phyloP scores from a whole-genome alignment of 306 rosid genomes.

The Gleditsia sinensis region DNA sequence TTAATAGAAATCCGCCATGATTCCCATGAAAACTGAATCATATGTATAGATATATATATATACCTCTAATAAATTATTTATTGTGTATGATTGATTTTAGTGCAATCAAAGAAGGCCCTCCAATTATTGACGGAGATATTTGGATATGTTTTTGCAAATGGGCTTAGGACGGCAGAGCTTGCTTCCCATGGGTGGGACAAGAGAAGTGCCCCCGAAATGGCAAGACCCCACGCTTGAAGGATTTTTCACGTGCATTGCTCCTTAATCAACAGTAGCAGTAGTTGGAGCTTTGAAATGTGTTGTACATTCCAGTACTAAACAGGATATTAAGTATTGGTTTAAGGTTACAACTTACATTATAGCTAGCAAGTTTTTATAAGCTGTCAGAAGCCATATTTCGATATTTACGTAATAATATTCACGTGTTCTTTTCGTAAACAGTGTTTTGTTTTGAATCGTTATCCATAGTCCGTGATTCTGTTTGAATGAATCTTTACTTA shows the following conservation, averaged over 20 bases:
- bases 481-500: not conserved
- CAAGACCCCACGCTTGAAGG: slow-evolving; percentile 1
- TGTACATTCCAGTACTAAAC: not conserved
- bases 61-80: not conserved
- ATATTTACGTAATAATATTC: not conserved
- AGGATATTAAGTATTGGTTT: not conserved
- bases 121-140: not conserved
- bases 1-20: not conserved
- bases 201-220: not conserved
- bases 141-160: slow-evolving; percentile 10
- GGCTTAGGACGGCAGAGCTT: not conserved
- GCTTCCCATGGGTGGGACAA: slow-evolving; percentile 21
- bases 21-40: not conserved
- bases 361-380: not conserved
- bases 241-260: slow-evolving; percentile 8
- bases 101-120: not conserved
- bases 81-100: not conserved
- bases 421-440: not conserved
- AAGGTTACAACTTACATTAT: no score
- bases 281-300: no score
- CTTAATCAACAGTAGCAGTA: no score
- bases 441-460: not conserved
- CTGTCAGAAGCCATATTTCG: not conserved
- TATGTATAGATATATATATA: no score
- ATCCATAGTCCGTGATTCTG: not conserved